Evolutionary conservation across 495 filamentous ascomycete genomes (phyloP), one percentile per base, ranked within the genome.

Genomic region (Schizothecium vesticola): DNA sequence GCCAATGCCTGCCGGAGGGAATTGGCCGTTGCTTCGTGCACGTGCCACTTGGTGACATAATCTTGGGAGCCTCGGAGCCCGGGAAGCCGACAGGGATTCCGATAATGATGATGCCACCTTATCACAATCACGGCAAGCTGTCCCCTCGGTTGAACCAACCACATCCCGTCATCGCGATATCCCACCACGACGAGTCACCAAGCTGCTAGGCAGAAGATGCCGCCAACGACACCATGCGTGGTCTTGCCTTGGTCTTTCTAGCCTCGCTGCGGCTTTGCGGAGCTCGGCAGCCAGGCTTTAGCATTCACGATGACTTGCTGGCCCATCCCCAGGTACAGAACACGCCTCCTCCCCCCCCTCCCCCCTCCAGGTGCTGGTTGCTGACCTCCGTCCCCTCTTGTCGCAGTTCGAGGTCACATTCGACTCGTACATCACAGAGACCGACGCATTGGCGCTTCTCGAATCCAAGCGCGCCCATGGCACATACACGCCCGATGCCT

Each of bases 251-350:
- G 59, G 69, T 83, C 62, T 74, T 82, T 67, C 68, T 83, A 70
- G 75, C 78, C 22, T 76, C 74, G 69, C 72, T 80, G 70, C 77
- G 72, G 76, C 76, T 82, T 28, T 76, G 74, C 66, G 66, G 62
- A 61, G 82, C 81, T 67, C 80, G 80, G 22, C 81, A 83, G 64
- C 80, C 76, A 9, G 73, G 80, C 56, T 85, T 85, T 69, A 85
- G 81, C 71, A 90, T 97, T 33, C 88, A 96, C 73, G 94, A 98
- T 75, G 95, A 99, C 77, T 77, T 99, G 11, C 83, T 97, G 43
- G 94, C 95, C 23, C 92, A 90, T 82, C 95, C 95, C 26, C 95
- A 97, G 82, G 93, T 96, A 79, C 33, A 81, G 75, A 62, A 36
- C n/a, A 1, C 33, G 28, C 28, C 28, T 29, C 28, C 28, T 29